Percentiles rank a stretch among this genome's conserved stretches.
phyloP scores from a whole-genome alignment of 2,329 filamentous ascomycete genomes.

The Curvularia lunata region DNA sequence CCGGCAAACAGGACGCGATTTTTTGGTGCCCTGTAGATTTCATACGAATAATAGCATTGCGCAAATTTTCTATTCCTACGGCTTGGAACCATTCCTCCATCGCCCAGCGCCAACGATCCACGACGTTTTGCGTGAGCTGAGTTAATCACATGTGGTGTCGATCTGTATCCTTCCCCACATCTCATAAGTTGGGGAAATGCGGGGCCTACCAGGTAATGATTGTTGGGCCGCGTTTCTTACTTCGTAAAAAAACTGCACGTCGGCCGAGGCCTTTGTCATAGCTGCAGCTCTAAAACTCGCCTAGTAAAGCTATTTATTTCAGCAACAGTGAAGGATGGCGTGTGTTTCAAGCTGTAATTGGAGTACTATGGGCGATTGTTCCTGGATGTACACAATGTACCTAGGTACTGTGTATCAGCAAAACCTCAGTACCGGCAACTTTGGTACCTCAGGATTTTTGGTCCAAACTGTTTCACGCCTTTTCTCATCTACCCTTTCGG shows the following conservation, averaged over 20 bases:
- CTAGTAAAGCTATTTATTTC: background rate
- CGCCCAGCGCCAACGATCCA: background rate
- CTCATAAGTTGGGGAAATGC: conserved; percentile 14
- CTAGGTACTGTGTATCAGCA: background rate
- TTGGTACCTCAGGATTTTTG: background rate
- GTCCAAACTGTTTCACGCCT: background rate
- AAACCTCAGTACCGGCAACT: background rate
- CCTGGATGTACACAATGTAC: background rate
- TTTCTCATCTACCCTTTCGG: too few species aligned
- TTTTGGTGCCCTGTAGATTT: conserved; percentile 28
- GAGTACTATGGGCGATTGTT: background rate
- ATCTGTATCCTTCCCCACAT: conserved; percentile 16
- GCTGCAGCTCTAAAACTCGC: background rate
- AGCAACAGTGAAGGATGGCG: background rate
- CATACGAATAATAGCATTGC: background rate
- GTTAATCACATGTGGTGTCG: background rate
- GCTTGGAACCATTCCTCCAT: background rate
- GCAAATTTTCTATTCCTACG: background rate
- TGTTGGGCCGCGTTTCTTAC: conserved; percentile 9
- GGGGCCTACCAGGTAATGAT: conserved; percentile 7
- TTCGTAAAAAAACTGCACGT: background rate
- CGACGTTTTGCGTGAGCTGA: background rate
- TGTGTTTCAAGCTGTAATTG: background rate
- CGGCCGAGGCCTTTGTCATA: background rate
- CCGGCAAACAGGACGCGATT: conserved; percentile 42